A percentile compares a stretch with the other conserved stretches of the same genome.
Evolutionary conservation across 192 early-diverging fungal species (phyloP).

Genomic region (Mortierella antarctica): DNA sequence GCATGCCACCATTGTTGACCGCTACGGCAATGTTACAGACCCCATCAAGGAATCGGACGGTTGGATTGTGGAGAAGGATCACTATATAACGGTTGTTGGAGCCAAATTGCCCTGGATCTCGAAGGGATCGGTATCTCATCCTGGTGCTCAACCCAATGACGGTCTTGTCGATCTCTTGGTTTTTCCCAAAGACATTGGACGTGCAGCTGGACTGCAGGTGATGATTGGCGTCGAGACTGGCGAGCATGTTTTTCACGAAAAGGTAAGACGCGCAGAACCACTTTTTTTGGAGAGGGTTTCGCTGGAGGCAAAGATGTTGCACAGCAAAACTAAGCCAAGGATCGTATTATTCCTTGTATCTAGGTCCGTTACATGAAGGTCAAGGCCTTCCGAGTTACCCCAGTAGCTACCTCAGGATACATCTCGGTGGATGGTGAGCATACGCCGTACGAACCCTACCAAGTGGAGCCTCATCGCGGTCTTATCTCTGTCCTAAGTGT

Average conservation of each 20-base stretch:
- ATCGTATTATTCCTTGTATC: neutral
- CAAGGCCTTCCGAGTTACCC: conserved; percentile 64
- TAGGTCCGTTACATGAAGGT: conserved; percentile 70
- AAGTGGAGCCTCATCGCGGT: conserved; percentile 65
- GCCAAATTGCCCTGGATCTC: conserved; percentile 64
- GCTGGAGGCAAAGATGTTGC: neutral
- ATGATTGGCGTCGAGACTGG: conserved; percentile 59
- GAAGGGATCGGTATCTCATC: conserved; percentile 57
- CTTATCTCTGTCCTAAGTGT: conserved; percentile 58
- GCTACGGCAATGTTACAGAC: conserved; percentile 42
- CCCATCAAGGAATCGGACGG: conserved; percentile 42
- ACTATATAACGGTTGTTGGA: conserved; percentile 54
- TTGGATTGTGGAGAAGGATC: conserved; percentile 59
- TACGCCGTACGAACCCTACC: conserved; percentile 61
- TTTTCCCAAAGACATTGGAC: conserved; percentile 39
- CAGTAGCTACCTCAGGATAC: conserved; percentile 48
- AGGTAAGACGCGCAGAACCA: conserved; percentile 46
- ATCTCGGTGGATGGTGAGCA: conserved; percentile 70
- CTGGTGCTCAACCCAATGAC: conserved; percentile 64
- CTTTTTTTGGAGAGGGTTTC: neutral
- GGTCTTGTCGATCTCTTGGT: conserved; percentile 63
- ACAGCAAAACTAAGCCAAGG: neutral
- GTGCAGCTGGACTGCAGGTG: conserved; percentile 40
- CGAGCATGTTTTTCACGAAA: conserved; percentile 55
- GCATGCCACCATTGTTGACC: conserved; percentile 34